Base-by-base conservation (phyloP, 2,329 filamentous ascomycete species). In the Arthroderma sp. region DNA sequence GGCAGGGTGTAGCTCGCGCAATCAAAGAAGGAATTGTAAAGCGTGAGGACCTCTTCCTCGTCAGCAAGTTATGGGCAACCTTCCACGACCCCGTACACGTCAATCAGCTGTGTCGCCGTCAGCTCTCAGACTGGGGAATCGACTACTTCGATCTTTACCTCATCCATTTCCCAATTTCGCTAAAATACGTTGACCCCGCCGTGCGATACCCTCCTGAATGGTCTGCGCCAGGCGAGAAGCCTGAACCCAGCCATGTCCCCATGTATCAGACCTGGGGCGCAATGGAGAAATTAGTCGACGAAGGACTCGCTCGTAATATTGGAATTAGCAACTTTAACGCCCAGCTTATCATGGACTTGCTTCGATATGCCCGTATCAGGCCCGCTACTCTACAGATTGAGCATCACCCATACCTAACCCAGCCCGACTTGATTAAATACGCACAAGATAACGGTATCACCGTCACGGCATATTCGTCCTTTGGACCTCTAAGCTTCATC, bases 71-170 rank as follows among this genome's bases (percentile, higher is more conserved):
- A 47, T 94, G 87, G 86, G 87, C 89, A 71, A 81, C 80, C 53
- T 94, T 87, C 77, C 86, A 94, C 72, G 82, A 89, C 58, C 73
- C 73, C 55, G 80, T 89, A 54, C 74, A 75, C 55, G 84, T 89
- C 50, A 78, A 82, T 66, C 79, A 80, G 47, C 86, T 91, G 60
- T 75, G 72, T 65, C 77, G 77, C 64, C 81, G 80, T 60, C 83
- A 88, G 68, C 78, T 88, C 50, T 75, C 78, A 53, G 83, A 89
- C 71, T 89, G 84, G 79, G 80, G 82, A 51, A 63, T 93, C 49
- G 86, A 88, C 58, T 93, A 93, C 73, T 88, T 94, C 64, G 86
- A 94, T 64, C 77, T 93, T 53, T 94, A 81, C 76, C 72, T 89
- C 57, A 79, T 93, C 57, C 87, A 94, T 72, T 94, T 91, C 75